These are phyloP conservation scores for Gossypium gossypioides DNA, from an alignment of 441 rosid genomes.

Conservation along the genomic window DNA sequence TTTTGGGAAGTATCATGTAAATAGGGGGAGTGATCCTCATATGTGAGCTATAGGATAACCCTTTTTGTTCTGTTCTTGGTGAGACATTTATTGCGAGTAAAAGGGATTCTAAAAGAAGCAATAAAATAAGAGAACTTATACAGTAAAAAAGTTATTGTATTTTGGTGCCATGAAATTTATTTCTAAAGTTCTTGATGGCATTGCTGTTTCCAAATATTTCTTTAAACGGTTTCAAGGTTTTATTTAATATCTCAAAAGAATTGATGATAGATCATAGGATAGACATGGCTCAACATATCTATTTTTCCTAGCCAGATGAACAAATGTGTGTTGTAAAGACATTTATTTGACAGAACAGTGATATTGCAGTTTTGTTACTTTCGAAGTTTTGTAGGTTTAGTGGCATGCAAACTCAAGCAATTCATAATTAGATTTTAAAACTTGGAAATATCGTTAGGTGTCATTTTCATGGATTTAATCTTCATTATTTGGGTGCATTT, in stretches of 20 bases:
- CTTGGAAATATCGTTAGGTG: neutral
- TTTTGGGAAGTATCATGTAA: neutral
- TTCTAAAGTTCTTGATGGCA: neutral
- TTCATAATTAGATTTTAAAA: neutral
- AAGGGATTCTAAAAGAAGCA: neutral
- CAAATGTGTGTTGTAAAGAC: neutral
- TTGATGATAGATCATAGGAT: neutral
- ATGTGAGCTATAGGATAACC: neutral
- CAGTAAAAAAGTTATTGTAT: neutral
- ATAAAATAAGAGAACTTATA: neutral
- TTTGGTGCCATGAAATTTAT: slow-evolving; percentile 3
- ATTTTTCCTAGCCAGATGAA: neutral
- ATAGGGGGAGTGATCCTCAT: neutral
- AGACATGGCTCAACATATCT: neutral
- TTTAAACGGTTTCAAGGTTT: neutral
- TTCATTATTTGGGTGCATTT: neutral
- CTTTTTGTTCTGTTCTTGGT: neutral
- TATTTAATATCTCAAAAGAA: neutral
- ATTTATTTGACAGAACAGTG: neutral
- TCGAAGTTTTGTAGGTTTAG: neutral
- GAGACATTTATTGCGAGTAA: neutral
- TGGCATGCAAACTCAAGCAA: neutral
- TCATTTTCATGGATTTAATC: neutral
- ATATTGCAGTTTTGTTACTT: neutral
- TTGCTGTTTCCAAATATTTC: neutral